Base-by-base conservation (phyloP, 805 yeast genomes). In the Maudiozyma serrabonitensis region DNA sequence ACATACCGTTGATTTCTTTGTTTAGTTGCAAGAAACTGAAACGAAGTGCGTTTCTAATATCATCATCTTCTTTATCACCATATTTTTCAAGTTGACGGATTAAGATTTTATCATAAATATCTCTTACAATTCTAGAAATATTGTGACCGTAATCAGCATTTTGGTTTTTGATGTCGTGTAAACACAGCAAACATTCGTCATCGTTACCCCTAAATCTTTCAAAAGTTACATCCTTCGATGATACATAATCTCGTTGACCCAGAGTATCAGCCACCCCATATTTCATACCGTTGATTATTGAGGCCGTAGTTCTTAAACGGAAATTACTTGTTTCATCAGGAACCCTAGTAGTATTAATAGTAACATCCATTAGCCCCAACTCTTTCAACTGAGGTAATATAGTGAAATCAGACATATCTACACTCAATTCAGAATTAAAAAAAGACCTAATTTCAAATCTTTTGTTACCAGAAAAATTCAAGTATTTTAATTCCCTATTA, bases 321-420 rank as follows among this genome's bases (percentile, higher is more conserved):
- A 86, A 78, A 57, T 85, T 82, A 12, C 79, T 79, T 11, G 79
- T 74, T 66, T 90, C 96, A 66, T 91, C 98, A 8, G 97, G 98
- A 7, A 90, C 85, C 13, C 84, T 75, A 15, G 89, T 82, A 0
- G 95, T 84, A 1, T 95, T 88, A 53, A 91, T 75, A 0, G 99
- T 93, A 23, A 93, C 95, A 71, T 93, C 99, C 83, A 93, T 88
- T 53, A 93, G 73, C 0, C 98, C 97, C 46, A 93, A 70, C 11
- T 86, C 78, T 53, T 76, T 78, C 53, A 93, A 68, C 39, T 85
- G 74, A 46, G 84, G 81, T 61, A 93, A 70, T 1, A 81, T 79
- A 52, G 89, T 90, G 59, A 90, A 78, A 52, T 83, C 86, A 5
- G 70, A 64, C 25, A 66, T 53, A 50, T 67, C 69, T 11, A 81